Conservation (phyloP, 2,329 filamentous ascomycete species). For the Dactylellina cionopaga region DNA sequence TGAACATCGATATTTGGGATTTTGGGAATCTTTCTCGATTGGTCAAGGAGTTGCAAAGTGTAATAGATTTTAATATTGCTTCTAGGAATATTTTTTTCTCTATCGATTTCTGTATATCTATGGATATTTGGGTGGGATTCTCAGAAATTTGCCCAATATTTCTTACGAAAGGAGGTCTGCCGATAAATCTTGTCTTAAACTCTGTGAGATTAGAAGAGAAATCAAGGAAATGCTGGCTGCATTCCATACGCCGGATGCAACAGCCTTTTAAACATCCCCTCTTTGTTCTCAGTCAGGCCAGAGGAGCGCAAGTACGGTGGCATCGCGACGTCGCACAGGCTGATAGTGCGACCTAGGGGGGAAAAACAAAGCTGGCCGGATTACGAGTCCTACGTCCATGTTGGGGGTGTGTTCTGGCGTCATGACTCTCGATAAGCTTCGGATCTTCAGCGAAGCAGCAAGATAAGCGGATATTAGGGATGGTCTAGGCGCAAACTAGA, state of each 20-base stretch:
- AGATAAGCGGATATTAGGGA: slow-evolving; percentile 44
- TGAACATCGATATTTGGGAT: too few species aligned
- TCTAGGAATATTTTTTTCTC: too few species aligned
- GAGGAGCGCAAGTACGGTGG: slow-evolving; percentile 3
- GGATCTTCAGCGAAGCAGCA: slow-evolving; percentile 49
- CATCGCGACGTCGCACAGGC: slow-evolving; percentile 43
- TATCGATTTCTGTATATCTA: too few species aligned
- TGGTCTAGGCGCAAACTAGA: slow-evolving; percentile 13
- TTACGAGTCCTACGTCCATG: slow-evolving; percentile 12
- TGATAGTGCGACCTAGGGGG: too few species aligned
- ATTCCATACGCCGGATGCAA: slow-evolving; percentile 41
- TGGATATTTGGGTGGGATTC: too few species aligned
- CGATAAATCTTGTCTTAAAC: slow-evolving; percentile 31
- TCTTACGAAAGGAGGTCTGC: slow-evolving; percentile 8
- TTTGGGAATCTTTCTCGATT: too few species aligned
- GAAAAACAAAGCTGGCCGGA: slow-evolving; percentile 27
- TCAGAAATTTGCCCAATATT: too few species aligned
- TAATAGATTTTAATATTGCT: too few species aligned
- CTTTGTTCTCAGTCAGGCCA: slow-evolving; percentile 3
- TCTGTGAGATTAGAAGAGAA: neutral
- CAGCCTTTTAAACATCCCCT: slow-evolving; percentile 15
- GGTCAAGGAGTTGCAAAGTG: too few species aligned
- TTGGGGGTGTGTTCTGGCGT: slow-evolving; percentile 43
- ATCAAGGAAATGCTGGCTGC: neutral
- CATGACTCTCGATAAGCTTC: slow-evolving; percentile 50